Conservation (phyloP, 306 rosid genomes). For the Trifolium fragiferum region DNA sequence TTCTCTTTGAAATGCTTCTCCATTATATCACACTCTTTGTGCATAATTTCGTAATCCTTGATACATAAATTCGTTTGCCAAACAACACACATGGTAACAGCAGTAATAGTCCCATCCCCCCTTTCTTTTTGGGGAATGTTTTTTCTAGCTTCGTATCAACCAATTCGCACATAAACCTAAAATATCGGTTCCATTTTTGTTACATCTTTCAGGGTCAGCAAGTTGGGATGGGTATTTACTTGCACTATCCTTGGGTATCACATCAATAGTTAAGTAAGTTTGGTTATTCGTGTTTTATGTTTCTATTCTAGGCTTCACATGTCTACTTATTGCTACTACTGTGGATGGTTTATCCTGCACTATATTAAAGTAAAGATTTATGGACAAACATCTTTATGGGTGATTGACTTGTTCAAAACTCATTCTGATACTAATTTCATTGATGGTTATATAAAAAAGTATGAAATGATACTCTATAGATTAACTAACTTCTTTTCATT, state of each 20-base stretch:
- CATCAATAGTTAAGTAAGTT: conserved; percentile 81
- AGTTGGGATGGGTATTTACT: conserved; percentile 75
- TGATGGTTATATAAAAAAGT: conserved; percentile 6
- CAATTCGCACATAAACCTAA: conserved; percentile 22
- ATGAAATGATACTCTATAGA: neutral
- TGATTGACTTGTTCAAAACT: conserved; percentile 5
- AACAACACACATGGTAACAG: conserved; percentile 2
- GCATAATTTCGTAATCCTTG: conserved; percentile 25
- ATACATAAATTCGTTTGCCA: neutral
- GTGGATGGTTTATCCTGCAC: conserved; percentile 15
- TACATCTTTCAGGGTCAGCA: conserved; percentile 62
- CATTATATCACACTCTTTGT: neutral
- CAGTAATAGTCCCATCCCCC: conserved; percentile 11
- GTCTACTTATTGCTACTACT: conserved; percentile 24
- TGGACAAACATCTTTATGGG: neutral
- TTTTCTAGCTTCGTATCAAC: conserved; percentile 25
- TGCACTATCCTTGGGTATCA: conserved; percentile 85
- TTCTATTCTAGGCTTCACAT: neutral
- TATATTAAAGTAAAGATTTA: conserved; percentile 17
- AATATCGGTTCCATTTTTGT: conserved; percentile 23
- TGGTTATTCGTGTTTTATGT: conserved; percentile 15
- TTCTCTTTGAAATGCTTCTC: conserved; percentile 34
- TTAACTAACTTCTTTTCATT: conserved; percentile 9
- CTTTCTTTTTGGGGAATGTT: neutral
- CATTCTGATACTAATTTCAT: conserved; percentile 1